Evolutionary conservation across 345 rosid species (phyloP).

Genomic region (Pistacia vera): DNA sequence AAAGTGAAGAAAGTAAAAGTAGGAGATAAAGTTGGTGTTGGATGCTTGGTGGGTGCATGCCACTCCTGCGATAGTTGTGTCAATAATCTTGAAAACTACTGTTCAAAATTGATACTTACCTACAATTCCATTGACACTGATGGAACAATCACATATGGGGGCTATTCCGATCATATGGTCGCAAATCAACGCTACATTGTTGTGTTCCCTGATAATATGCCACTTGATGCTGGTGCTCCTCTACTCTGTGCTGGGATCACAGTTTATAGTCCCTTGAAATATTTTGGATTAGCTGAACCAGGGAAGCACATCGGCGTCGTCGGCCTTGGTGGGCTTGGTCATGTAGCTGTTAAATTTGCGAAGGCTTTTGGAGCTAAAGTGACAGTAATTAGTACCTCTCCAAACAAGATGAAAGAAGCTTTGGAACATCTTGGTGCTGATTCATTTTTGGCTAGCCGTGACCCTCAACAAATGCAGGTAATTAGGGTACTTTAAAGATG

Average conservation of each 20-base stretch:
- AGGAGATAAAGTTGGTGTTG: constrained; percentile 65
- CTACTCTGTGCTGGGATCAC: constrained; percentile 76
- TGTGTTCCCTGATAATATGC: constrained; percentile 49
- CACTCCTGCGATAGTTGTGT: constrained; percentile 46
- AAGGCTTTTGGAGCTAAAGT: constrained; percentile 53
- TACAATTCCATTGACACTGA: constrained; percentile 39
- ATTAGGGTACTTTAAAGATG: too few species aligned
- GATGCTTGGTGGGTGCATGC: constrained; percentile 57
- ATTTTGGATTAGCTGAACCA: constrained; percentile 37
- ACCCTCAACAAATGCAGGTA: constrained; percentile 40
- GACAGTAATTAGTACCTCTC: constrained; percentile 52
- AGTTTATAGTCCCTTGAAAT: constrained; percentile 65
- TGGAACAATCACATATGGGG: constrained; percentile 58
- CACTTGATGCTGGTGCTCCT: constrained; percentile 61
- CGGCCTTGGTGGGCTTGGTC: constrained; percentile 61
- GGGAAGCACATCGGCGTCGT: constrained; percentile 47
- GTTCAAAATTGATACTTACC: constrained; percentile 39
- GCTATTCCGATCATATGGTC: constrained; percentile 57
- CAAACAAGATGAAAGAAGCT: constrained; percentile 46
- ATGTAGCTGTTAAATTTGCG: constrained; percentile 53
- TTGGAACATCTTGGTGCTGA: constrained; percentile 46
- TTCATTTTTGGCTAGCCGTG: constrained; percentile 39
- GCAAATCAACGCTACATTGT: constrained; percentile 54
- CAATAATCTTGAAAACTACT: constrained; percentile 56
- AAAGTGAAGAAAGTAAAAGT: constrained; percentile 54